Evolutionary conservation across 495 filamentous ascomycete species (phyloP), one percentile per base, ranked within the genome.

Genomic region (Penicillium odoratum): DNA sequence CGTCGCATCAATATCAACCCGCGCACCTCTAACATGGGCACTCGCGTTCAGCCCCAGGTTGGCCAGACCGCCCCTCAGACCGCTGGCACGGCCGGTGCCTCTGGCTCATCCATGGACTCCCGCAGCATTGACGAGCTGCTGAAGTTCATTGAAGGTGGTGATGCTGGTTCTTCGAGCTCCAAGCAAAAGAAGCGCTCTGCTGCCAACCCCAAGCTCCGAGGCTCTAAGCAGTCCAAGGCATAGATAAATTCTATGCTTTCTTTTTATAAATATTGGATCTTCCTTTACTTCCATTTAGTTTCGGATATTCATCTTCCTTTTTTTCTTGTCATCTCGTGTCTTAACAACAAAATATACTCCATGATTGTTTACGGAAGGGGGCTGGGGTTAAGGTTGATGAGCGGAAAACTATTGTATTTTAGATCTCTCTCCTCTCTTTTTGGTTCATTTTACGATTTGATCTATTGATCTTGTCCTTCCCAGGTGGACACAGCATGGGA

Each of bases 61-160:
- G 85, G 84, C 48, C 84, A 86, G 70, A 70, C 75, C 26, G 73
- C 73, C 3, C 73, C 75, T 4, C 76, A 78, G 55, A 71, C 74
- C 45, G 65, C 75, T 49, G 75, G 70, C 11, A 71, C 78, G n/a
- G 67, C 70, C 10, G 63, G 51, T 49, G 36, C 60, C 36, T 31
- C 73, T 18, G 69, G 63, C 59, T 60, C 69, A 33, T 73, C 69
- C 26, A 68, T 90, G 55, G 91, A 95, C 63, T 81, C 83, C 31
- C 75, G 91, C 59, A 92, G 81, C 74, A 88, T 97, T 50, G 91
- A 96, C 57, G 91, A 97, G 67, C 74, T 97, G 49, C 70, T 97
- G 63, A 88, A 86, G 68, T 96, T 90, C 72, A 95, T 95, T 63
- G 90, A 94, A 68, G 91, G 91, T 18, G 82, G 75, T 38, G 85